phyloP scores from a whole-genome alignment of 2,329 filamentous ascomycete species.

The Fusarium sublunatum region DNA sequence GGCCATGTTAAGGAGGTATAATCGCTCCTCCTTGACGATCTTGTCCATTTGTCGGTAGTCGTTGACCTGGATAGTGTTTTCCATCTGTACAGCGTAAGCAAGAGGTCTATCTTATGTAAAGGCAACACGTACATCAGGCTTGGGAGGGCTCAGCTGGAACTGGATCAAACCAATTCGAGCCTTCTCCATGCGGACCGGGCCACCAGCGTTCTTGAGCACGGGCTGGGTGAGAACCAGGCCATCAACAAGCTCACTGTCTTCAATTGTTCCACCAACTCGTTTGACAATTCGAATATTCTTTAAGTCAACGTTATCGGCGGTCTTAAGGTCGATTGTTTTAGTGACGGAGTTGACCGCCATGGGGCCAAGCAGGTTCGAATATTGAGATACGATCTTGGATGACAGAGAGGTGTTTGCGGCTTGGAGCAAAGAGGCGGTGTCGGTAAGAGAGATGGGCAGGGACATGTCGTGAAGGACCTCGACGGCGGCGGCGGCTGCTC shows the following conservation, averaged over 20 bases:
- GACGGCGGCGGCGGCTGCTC: slow-evolving; percentile 89
- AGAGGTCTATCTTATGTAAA: background rate
- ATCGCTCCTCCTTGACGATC: slow-evolving; percentile 98
- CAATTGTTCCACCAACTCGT: slow-evolving; percentile 97
- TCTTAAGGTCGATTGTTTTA: slow-evolving; percentile 95
- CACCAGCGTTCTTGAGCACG: slow-evolving; percentile 92
- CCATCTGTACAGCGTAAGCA: slow-evolving; percentile 73
- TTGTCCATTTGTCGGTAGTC: slow-evolving; percentile 99
- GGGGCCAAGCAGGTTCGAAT: slow-evolving; percentile 92
- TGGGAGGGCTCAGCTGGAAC: slow-evolving; percentile 97
- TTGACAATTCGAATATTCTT: slow-evolving; percentile 97
- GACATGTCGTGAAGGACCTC: slow-evolving; percentile 95
- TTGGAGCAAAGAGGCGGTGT: slow-evolving; percentile 91
- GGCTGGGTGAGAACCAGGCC: slow-evolving; percentile 92
- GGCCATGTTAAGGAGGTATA: slow-evolving; percentile 97
- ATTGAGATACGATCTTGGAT: slow-evolving; percentile 98
- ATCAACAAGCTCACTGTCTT: slow-evolving; percentile 97
- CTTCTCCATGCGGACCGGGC: slow-evolving; percentile 94
- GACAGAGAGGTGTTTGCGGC: slow-evolving; percentile 96
- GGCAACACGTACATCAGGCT: slow-evolving; percentile 81
- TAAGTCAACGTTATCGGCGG: slow-evolving; percentile 94
- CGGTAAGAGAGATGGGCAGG: slow-evolving; percentile 87
- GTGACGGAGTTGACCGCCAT: slow-evolving; percentile 98
- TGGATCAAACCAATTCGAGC: slow-evolving; percentile 96
- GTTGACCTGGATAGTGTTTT: slow-evolving; percentile 99